Conservation (phyloP, 1,284 basidiomycete genomes). For the Melampsora medusae region DNA sequence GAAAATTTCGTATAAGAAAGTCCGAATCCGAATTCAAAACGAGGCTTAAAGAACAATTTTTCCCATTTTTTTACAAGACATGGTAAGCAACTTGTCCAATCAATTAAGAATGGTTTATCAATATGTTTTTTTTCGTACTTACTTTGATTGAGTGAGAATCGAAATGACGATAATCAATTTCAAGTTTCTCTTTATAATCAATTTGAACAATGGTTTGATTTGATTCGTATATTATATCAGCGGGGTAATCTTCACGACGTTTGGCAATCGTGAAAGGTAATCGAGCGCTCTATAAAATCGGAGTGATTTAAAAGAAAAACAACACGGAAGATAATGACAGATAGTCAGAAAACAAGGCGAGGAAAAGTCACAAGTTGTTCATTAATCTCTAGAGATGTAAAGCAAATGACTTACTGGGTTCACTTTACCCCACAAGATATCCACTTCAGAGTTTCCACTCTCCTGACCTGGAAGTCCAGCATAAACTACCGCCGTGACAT, state of each 20-base stretch:
- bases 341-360: not conserved
- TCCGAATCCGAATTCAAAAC: conserved; percentile 43
- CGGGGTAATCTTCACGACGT: conserved; percentile 38
- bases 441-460: conserved; percentile 32
- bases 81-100: not conserved
- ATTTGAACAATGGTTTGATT: conserved; percentile 24
- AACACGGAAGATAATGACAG: not conserved
- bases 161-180: conserved; percentile 47
- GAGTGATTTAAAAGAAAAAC: not conserved
- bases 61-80: no score
- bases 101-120: not conserved
- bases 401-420: conserved; percentile 33
- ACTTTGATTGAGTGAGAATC: conserved; percentile 43
- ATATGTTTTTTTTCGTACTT: not conserved
- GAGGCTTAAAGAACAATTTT: not conserved
- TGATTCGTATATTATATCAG: conserved; percentile 30
- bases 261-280: conserved; percentile 46
- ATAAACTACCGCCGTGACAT: conserved; percentile 43
- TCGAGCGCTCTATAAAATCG: conserved; percentile 40
- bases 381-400: not conserved
- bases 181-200: conserved; percentile 38
- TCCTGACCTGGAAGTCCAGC: conserved; percentile 44
- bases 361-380: no score
- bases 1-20: conserved; percentile 43
- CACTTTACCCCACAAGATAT: conserved; percentile 39